Conservation (phyloP, 345 rosid species). For the Xanthoceras sorbifolium region DNA sequence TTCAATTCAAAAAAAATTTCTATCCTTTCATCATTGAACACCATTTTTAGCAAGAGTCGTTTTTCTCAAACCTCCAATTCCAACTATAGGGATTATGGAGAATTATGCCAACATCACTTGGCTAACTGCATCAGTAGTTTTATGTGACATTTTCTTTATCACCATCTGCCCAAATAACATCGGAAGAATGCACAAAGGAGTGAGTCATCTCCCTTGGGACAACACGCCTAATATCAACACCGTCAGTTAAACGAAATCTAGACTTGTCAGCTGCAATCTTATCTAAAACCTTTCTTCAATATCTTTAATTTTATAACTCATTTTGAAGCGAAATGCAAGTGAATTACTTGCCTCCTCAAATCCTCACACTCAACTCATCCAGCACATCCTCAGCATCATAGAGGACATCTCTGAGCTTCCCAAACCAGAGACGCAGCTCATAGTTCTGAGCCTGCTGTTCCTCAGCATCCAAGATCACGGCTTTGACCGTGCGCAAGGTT, state of each 20-base stretch:
- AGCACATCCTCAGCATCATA: constrained; percentile 27
- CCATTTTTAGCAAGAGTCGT: too few species aligned
- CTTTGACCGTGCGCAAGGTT: constrained; percentile 7
- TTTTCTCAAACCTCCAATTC: neutral
- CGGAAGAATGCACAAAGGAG: neutral
- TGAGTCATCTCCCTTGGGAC: neutral
- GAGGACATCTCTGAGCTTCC: constrained; percentile 11
- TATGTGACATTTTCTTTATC: neutral
- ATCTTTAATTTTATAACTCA: neutral
- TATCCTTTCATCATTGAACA: neutral
- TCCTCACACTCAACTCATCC: constrained; percentile 20
- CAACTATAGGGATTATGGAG: neutral
- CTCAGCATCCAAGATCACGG: neutral
- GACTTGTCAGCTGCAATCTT: neutral
- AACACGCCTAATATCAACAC: neutral
- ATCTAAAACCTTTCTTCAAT: neutral
- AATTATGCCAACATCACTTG: neutral
- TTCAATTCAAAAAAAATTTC: neutral
- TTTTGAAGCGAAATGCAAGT: neutral
- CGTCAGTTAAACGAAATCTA: neutral
- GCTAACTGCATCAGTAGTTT: neutral
- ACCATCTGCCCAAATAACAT: neutral
- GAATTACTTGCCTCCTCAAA: constrained; percentile 9
- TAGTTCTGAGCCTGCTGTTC: neutral
- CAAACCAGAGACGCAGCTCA: neutral